phyloP scores from a whole-genome alignment of 2,329 filamentous ascomycete genomes.

The Talaromyces sp. region DNA sequence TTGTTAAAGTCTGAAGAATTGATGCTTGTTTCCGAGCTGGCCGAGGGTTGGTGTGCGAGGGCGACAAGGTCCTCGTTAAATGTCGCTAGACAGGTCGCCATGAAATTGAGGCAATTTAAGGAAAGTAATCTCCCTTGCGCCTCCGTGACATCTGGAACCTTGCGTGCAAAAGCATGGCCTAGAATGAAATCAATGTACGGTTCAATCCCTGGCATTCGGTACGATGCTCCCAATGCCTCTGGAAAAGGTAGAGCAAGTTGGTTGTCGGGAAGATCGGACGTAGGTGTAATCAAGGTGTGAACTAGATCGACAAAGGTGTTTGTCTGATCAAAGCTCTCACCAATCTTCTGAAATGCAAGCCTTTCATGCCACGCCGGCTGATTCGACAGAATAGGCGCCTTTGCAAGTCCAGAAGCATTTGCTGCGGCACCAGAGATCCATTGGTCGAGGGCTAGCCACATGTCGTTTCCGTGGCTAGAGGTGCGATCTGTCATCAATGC shows the following conservation, averaged over 20 bases:
- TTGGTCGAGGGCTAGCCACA: conserved; percentile 78
- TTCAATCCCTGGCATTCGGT: conserved; percentile 81
- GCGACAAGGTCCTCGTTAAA: conserved; percentile 95
- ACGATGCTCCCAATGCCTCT: conserved; percentile 72
- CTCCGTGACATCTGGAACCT: conserved; percentile 62
- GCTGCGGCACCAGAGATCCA: conserved; percentile 63
- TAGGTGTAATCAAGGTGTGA: conserved; percentile 64
- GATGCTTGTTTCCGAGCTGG: conserved; percentile 72
- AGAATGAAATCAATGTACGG: conserved; percentile 89
- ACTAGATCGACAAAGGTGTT: conserved; percentile 79
- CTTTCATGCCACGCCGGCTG: conserved; percentile 48
- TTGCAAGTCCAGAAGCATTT: conserved; percentile 44
- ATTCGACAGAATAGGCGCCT: conserved; percentile 42
- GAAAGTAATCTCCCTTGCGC: conserved; percentile 70
- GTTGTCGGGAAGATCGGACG: conserved; percentile 45
- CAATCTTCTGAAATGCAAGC: conserved; percentile 68
- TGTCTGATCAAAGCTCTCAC: conserved; percentile 76
- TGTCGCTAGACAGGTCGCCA: conserved; percentile 69
- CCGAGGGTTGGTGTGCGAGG: conserved; percentile 72
- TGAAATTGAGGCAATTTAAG: conserved; percentile 79
- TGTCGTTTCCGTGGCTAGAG: conserved; percentile 60
- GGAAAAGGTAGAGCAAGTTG: conserved; percentile 81
- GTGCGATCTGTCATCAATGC: conserved; percentile 73
- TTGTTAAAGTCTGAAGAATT: conserved; percentile 68
- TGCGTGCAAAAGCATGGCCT: conserved; percentile 69